phyloP scores from a whole-genome alignment of 306 rosid species.

The Rosa persica region DNA sequence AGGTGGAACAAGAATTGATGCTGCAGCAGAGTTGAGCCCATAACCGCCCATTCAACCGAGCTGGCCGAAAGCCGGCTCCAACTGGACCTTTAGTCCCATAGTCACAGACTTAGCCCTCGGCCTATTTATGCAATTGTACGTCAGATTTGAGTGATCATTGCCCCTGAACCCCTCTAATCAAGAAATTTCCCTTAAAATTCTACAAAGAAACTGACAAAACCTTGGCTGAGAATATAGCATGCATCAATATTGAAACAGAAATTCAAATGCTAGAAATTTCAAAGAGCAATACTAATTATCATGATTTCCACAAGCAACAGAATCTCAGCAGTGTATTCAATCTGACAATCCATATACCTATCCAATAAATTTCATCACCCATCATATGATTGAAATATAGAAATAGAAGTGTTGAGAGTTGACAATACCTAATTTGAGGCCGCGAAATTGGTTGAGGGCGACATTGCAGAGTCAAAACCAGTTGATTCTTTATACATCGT shows the following conservation, averaged over 20 bases:
- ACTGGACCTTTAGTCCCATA: conserved; percentile 54
- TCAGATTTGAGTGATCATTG: not conserved
- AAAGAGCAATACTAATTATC: not conserved
- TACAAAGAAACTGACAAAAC: not conserved
- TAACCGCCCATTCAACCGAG: conserved; percentile 46
- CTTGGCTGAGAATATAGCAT: not conserved
- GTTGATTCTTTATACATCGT: not conserved
- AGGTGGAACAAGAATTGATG: conserved; percentile 53
- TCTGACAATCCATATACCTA: not conserved
- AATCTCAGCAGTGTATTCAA: not conserved
- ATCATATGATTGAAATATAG: not conserved
- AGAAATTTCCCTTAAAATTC: not conserved
- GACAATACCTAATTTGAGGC: not conserved
- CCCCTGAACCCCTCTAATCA: not conserved
- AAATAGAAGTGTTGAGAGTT: not conserved
- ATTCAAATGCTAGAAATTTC: not conserved
- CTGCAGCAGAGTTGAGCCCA: conserved; percentile 21
- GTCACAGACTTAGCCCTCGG: too few species aligned
- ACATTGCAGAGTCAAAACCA: too few species aligned
- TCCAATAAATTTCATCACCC: not conserved
- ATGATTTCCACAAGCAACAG: not conserved
- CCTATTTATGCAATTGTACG: not conserved
- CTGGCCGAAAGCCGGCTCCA: conserved; percentile 63
- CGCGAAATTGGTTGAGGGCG: not conserved
- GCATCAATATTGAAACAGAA: not conserved